These are phyloP conservation scores for Tephrocybe sp. DNA, from an alignment of 768 basidiomycete species.

Conservation along the genomic window DNA sequence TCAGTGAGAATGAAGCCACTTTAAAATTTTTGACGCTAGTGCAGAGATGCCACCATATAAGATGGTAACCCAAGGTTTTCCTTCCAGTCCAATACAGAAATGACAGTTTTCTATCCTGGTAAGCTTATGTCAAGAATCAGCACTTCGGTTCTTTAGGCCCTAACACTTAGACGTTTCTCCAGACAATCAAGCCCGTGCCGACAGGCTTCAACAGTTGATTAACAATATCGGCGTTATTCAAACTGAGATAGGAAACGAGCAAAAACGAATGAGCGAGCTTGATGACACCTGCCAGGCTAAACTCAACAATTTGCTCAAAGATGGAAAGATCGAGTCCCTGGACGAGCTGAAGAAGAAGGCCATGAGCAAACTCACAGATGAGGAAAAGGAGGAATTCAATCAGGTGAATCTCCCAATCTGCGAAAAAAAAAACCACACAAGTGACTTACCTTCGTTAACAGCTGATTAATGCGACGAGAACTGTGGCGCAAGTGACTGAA, in stretches of 20 bases:
- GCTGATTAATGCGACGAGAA: slow-evolving; percentile 1
- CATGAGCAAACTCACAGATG: slow-evolving; percentile 8
- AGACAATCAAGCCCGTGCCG: background rate
- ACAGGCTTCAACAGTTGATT: slow-evolving; percentile 2
- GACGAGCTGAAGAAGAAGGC: slow-evolving; percentile 1
- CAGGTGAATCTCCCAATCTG: background rate
- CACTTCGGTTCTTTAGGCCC: background rate
- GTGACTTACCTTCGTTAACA: background rate
- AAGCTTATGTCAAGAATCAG: background rate
- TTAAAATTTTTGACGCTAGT: too few relatives aligned
- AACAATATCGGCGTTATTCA: slow-evolving; percentile 3
- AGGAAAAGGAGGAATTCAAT: slow-evolving; percentile 6
- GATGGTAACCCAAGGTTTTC: background rate
- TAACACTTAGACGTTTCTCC: background rate
- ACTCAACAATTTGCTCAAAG: background rate
- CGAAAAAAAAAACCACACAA: background rate
- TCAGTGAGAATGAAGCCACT: too few relatives aligned
- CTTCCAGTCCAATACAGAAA: background rate
- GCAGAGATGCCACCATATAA: too few relatives aligned
- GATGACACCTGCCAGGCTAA: background rate
- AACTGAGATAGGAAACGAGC: slow-evolving; percentile 1
- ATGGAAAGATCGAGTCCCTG: background rate
- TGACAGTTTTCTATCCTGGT: slow-evolving; percentile 1
- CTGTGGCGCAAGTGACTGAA: slow-evolving; percentile 2
- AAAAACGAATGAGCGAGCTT: slow-evolving; percentile 1